Evolutionary conservation across 2,329 filamentous ascomycete species (phyloP).

Genomic region (Knoxdaviesia capensis): DNA sequence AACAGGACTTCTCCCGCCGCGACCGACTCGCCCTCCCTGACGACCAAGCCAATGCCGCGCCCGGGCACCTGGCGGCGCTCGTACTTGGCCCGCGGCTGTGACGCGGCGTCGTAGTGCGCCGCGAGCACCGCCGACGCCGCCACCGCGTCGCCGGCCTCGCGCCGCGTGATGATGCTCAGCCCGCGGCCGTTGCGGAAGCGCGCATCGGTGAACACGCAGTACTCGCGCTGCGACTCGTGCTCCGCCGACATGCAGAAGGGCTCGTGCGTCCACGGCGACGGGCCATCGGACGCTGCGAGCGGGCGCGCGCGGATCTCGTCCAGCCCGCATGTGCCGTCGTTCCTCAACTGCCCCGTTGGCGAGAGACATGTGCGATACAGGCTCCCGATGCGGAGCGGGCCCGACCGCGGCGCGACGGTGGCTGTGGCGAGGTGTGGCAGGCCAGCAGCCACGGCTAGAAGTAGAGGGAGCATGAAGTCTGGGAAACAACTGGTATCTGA

Average conservation of each 20-base stretch:
- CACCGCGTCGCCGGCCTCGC: background rate
- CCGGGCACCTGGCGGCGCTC: background rate
- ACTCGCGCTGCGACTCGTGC: background rate
- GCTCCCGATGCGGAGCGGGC: too few relatives aligned
- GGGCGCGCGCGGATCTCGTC: too few relatives aligned
- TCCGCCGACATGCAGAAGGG: constrained; percentile 2
- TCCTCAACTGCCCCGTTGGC: too few relatives aligned
- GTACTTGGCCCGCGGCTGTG: background rate
- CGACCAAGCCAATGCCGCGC: constrained; percentile 1
- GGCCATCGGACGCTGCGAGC: too few relatives aligned
- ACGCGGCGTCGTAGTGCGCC: background rate
- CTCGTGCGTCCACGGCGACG: constrained; percentile 1
- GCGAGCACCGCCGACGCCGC: background rate
- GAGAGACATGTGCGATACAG: too few relatives aligned
- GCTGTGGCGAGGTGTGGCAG: too few relatives aligned
- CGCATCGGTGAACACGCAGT: constrained; percentile 3
- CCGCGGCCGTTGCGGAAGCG: constrained; percentile 1
- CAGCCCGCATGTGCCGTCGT: too few relatives aligned
- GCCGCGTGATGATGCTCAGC: constrained; percentile 1
- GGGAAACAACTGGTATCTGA: too few relatives aligned
- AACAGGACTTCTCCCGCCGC: constrained; percentile 1
- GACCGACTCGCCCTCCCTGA: background rate
- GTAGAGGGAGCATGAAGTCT: too few relatives aligned
- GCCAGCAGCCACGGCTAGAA: too few relatives aligned
- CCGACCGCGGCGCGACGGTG: too few relatives aligned